phyloP scores from a whole-genome alignment of 331 rosid genomes.

The Saraca asoca region DNA sequence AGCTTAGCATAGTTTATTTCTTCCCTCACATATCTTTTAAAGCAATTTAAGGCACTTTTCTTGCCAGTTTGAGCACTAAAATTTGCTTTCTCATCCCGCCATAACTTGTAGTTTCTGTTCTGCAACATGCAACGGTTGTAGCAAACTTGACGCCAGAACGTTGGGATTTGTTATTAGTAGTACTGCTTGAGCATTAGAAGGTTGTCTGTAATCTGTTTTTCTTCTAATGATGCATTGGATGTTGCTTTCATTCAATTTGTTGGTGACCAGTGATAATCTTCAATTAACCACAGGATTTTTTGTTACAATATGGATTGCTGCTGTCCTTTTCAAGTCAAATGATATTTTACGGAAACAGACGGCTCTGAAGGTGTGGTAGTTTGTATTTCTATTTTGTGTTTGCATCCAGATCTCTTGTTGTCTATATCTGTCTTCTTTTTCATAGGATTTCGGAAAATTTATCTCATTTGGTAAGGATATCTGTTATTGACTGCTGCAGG shows the following conservation, averaged over 20 bases:
- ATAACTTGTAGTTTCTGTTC: neutral
- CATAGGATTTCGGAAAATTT: neutral
- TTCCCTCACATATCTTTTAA: neutral
- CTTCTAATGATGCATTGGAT: neutral
- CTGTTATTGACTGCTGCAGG: slow-evolving; percentile 63
- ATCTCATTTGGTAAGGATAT: neutral
- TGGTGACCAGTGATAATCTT: slow-evolving; percentile 15
- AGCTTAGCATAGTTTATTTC: neutral
- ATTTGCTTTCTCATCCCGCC: neutral
- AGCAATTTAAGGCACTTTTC: neutral
- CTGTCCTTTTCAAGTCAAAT: slow-evolving; percentile 88
- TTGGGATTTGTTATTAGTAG: slow-evolving; percentile 16
- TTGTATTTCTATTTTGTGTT: neutral
- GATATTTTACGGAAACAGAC: slow-evolving; percentile 87
- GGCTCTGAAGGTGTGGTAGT: slow-evolving; percentile 64
- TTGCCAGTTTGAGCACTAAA: neutral
- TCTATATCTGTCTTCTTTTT: neutral
- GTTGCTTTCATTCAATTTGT: neutral
- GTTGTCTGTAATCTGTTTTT: neutral
- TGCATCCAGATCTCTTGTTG: too few relatives aligned
- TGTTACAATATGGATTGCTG: slow-evolving; percentile 91
- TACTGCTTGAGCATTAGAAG: neutral
- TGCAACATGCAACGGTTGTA: neutral
- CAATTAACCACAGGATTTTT: slow-evolving; percentile 73
- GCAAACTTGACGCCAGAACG: neutral